Conservation (phyloP, 1,284 basidiomycete genomes). For the Puccinia hordei region DNA sequence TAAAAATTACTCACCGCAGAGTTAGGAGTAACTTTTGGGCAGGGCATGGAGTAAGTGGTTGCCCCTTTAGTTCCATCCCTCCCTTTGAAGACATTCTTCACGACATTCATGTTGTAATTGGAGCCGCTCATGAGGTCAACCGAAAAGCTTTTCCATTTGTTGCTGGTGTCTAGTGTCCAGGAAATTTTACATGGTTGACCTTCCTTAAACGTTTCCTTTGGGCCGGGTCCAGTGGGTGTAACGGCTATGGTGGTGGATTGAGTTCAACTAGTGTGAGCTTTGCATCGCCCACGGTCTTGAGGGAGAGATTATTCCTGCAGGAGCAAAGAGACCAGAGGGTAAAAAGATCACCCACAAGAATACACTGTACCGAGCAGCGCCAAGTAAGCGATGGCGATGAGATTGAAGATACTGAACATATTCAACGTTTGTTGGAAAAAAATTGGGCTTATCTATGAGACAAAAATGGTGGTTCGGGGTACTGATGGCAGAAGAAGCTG, state of each 20-base stretch:
- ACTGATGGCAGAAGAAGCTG: no score
- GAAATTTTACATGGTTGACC: background rate
- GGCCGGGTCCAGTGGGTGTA: slow-evolving; percentile 20
- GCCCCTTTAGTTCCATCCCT: slow-evolving; percentile 65
- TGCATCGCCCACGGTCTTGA: no score
- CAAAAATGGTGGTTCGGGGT: no score
- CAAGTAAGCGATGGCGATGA: background rate
- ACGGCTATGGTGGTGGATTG: background rate
- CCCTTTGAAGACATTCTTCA: slow-evolving; percentile 68
- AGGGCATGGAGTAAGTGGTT: slow-evolving; percentile 65
- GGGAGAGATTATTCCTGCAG: no score
- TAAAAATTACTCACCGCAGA: slow-evolving; percentile 66
- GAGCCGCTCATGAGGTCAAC: slow-evolving; percentile 78
- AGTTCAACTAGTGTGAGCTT: background rate
- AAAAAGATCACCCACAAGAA: background rate
- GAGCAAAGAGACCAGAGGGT: background rate
- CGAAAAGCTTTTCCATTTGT: slow-evolving; percentile 67
- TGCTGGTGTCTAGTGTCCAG: slow-evolving; percentile 4
- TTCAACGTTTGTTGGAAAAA: background rate
- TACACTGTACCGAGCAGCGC: background rate
- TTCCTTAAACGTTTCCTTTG: background rate
- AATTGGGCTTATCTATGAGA: no score
- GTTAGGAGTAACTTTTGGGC: slow-evolving; percentile 72
- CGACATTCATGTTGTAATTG: slow-evolving; percentile 70
- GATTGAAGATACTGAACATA: background rate